Evolutionary conservation across 2,329 filamentous ascomycete genomes (phyloP), one percentile per base, ranked within the genome.

Genomic region (Ophiostoma populinum): DNA sequence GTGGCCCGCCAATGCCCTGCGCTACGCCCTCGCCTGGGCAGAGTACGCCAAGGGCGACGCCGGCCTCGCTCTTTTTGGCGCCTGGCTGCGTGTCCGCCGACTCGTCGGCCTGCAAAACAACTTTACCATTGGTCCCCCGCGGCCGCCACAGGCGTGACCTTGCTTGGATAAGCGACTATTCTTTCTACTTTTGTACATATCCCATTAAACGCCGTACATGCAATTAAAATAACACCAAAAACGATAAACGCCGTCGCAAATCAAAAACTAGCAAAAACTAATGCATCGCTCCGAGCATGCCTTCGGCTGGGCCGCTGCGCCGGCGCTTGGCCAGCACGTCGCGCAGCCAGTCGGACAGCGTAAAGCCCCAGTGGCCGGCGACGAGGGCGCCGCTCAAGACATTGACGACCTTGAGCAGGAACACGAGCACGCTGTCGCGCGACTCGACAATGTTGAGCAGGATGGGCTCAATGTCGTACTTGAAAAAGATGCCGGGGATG

Each of bases 401-500:
- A 55, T 98, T 98, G 44, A 95, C 76, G 34, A 94, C 58, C 51
- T 87, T 75, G 44, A 95, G 67, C 29, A 86, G 41, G 46, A 98
- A 71, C 17, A 68, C 63, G 44, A 93, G 57, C 39, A 93, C 62
- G 28, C 80, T 67, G 38, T 77, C 75, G 50, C 85, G 73, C 49
- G 75, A 73, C 59, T 95, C 87, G 42, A 78, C 77, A 27, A 98
- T 77, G 19, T 79, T 76, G 35, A 98, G 63, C 53, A 90, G 61
- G 47, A 98, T 86, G 2, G 90, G 90, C 63, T 98, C 90, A 47
- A 98, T 94, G 53, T 95, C 87, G 59, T 92, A 98, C 61, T 95
- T 98, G 68, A 98, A 81, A 54, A 95, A 98, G 42, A 98, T 74
- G 21, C 90, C 90, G 0, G 90, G 90, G 1, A 94, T 70, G 39